Conservation (phyloP, 2,329 filamentous ascomycete genomes). For the Paecilomyces sp. region DNA sequence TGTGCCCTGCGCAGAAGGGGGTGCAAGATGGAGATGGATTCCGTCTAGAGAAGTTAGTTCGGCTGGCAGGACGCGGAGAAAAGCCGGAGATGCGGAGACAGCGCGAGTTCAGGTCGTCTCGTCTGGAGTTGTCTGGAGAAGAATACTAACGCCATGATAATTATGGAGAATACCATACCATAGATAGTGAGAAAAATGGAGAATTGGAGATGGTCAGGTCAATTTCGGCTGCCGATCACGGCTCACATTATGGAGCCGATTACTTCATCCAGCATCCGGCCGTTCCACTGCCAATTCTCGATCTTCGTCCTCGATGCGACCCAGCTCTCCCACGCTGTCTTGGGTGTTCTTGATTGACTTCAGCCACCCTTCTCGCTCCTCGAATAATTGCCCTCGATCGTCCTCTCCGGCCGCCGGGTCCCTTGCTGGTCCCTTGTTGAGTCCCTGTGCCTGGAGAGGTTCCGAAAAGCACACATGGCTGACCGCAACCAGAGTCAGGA, state of each 20-base stretch:
- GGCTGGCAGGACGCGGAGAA: not conserved
- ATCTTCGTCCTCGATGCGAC: not conserved
- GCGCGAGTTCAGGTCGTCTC: not conserved
- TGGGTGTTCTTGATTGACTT: too few species aligned
- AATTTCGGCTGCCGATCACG: not conserved
- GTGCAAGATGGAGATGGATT: too few species aligned
- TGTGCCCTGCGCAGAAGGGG: too few species aligned
- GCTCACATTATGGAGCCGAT: not conserved
- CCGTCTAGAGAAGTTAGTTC: too few species aligned
- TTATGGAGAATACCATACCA: not conserved
- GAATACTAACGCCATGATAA: too few species aligned
- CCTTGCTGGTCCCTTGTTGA: not conserved
- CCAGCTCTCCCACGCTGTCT: too few species aligned
- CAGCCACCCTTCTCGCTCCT: too few species aligned
- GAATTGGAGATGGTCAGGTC: not conserved
- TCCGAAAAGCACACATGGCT: too few species aligned
- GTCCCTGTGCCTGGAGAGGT: not conserved
- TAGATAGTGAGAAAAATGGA: too few species aligned
- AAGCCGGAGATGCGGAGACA: not conserved
- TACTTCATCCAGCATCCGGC: not conserved
- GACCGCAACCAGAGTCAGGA: too few species aligned
- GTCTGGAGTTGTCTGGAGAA: not conserved
- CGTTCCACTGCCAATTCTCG: not conserved
- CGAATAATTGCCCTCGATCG: not conserved
- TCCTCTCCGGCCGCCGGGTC: not conserved